A percentile compares a stretch with the other conserved stretches of the same genome.
These are phyloP conservation scores for Suhomyces faveliae DNA, from an alignment of 805 yeast species.

Conservation along the genomic window DNA sequence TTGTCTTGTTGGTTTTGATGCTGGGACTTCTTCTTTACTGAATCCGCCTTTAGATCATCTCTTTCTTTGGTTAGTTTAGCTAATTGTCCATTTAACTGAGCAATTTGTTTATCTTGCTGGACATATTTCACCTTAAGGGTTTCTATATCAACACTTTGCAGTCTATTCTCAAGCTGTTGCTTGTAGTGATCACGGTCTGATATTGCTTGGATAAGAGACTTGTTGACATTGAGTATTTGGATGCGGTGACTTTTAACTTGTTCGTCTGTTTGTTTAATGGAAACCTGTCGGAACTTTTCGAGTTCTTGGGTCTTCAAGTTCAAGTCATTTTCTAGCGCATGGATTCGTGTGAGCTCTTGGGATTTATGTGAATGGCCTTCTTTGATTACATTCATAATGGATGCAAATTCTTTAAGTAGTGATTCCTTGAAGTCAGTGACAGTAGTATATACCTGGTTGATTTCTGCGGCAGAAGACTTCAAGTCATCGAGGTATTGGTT, in stretches of 20 bases:
- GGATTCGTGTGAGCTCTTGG: background rate
- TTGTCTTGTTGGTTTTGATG: background rate
- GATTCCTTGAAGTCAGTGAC: background rate
- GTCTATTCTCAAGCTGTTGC: background rate
- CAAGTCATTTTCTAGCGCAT: background rate
- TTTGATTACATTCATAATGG: background rate
- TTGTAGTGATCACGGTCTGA: background rate
- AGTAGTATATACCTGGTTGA: background rate
- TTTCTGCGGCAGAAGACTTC: background rate
- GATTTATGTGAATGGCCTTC: background rate
- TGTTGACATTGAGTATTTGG: background rate
- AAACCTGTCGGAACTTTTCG: background rate
- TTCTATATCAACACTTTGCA: background rate
- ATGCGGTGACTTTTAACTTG: background rate
- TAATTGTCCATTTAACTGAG: background rate
- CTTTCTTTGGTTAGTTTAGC: background rate
- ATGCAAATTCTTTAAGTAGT: background rate
- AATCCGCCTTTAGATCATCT: background rate
- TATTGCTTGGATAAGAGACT: background rate
- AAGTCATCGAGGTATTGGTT: background rate
- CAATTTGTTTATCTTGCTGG: background rate
- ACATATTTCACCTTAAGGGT: background rate
- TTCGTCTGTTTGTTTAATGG: background rate
- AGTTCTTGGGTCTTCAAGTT: background rate
- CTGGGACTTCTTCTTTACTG: background rate